Conservation (phyloP, 768 basidiomycete genomes). For the Boletus coccyginus region DNA sequence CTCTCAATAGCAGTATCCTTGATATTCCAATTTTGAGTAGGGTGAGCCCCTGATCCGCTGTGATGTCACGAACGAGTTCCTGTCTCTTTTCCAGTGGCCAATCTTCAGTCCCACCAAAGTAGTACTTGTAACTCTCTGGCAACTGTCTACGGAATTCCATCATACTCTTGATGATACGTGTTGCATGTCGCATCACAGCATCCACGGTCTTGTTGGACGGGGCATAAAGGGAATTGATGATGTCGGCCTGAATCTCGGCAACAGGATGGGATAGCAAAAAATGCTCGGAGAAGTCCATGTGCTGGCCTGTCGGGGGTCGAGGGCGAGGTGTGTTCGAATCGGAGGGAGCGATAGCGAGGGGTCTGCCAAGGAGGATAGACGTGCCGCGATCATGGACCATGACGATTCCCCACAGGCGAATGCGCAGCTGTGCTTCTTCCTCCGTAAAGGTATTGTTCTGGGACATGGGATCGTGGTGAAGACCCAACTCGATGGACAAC, state of each 20-base stretch:
- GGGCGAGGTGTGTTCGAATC: constrained; percentile 82
- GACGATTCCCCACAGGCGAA: constrained; percentile 82
- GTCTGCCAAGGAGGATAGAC: constrained; percentile 82
- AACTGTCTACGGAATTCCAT: constrained; percentile 64
- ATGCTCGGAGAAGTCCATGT: constrained; percentile 67
- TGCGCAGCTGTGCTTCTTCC: constrained; percentile 75
- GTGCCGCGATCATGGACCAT: constrained; percentile 87
- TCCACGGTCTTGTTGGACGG: constrained; percentile 71
- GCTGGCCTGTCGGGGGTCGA: constrained; percentile 34
- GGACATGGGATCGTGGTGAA: constrained; percentile 80
- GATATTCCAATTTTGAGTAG: constrained; percentile 81
- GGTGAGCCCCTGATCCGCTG: constrained; percentile 79
- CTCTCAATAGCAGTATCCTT: constrained; percentile 73
- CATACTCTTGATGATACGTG: constrained; percentile 76
- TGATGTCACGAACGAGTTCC: constrained; percentile 68
- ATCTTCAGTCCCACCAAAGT: constrained; percentile 75
- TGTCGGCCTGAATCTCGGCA: constrained; percentile 84
- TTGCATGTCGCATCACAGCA: constrained; percentile 72
- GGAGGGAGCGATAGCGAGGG: constrained; percentile 77
- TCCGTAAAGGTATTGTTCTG: constrained; percentile 63
- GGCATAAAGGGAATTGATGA: constrained; percentile 81
- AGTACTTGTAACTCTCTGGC: constrained; percentile 69
- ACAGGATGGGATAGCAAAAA: constrained; percentile 74
- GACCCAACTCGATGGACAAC: constrained; percentile 76
- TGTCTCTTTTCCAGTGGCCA: constrained; percentile 67